phyloP scores from a whole-genome alignment of 495 filamentous ascomycete genomes.

The Penicillium atrosanguineum region DNA sequence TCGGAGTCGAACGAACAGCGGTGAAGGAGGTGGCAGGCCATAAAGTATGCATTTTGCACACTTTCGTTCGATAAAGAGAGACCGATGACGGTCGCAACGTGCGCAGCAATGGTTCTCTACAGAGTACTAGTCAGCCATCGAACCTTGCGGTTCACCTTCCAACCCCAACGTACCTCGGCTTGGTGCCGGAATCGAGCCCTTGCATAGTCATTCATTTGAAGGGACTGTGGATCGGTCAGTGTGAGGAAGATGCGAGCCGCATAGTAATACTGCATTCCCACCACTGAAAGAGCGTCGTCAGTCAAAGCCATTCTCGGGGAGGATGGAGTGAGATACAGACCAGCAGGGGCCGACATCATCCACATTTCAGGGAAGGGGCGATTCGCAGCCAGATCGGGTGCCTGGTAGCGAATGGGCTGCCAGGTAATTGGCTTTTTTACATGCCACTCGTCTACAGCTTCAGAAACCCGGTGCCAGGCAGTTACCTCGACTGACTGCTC shows the following conservation, averaged over 20 bases:
- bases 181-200: conserved; percentile 26
- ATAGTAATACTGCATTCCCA: conserved; percentile 41
- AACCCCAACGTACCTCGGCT: conserved; percentile 22
- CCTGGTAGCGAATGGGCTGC: conserved; percentile 36
- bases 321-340: conserved; percentile 12
- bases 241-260: conserved; percentile 34
- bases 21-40: conserved; percentile 38
- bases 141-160: not conserved
- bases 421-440: conserved; percentile 29
- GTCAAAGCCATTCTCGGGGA: not conserved
- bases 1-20: conserved; percentile 26
- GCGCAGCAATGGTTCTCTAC: conserved; percentile 30
- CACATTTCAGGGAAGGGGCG: conserved; percentile 41
- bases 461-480: conserved; percentile 23
- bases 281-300: conserved; percentile 18
- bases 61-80: conserved; percentile 39
- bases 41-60: conserved; percentile 40
- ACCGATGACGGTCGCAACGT: conserved; percentile 33
- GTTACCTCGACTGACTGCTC: conserved; percentile 16
- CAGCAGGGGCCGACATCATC: conserved; percentile 39
- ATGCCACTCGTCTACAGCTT: conserved; percentile 33
- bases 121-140: not conserved
- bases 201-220: conserved; percentile 26
- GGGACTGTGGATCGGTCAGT: conserved; percentile 24
- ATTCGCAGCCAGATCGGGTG: conserved; percentile 19